These are phyloP conservation scores for Cercophora samala DNA, from an alignment of 495 filamentous ascomycete species.

Conservation along the genomic window DNA sequence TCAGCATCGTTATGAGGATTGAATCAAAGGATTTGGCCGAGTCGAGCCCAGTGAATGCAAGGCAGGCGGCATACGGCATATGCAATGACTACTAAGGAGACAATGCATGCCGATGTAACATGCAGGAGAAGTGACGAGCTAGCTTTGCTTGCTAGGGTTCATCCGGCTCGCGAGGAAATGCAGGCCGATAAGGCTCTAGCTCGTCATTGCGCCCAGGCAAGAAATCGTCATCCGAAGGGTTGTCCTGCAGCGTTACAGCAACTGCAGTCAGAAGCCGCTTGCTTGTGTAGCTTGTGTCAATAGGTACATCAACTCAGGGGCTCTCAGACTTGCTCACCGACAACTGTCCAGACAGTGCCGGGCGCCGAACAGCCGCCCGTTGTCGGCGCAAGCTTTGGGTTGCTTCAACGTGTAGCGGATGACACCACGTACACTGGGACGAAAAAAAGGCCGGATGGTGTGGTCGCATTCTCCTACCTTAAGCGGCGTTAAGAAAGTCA, in stretches of 20 bases:
- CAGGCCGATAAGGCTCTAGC: conserved; percentile 32
- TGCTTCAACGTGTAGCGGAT: neutral
- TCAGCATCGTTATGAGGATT: neutral
- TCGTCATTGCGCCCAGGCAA: conserved; percentile 19
- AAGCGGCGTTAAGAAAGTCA: neutral
- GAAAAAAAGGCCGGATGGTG: neutral
- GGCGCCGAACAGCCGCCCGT: neutral
- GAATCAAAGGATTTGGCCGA: neutral
- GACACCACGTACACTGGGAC: neutral
- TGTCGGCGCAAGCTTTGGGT: neutral
- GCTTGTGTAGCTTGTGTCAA: neutral
- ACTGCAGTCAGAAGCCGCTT: conserved; percentile 10
- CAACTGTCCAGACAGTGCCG: neutral
- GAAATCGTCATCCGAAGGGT: conserved; percentile 8
- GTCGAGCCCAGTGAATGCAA: neutral
- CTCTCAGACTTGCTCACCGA: neutral
- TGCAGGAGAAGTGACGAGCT: neutral
- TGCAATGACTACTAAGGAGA: neutral
- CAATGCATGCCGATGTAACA: neutral
- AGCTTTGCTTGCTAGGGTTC: neutral
- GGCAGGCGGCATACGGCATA: neutral
- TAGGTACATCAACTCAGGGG: too few species aligned
- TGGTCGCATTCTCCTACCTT: conserved; percentile 4
- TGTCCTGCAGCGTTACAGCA: conserved; percentile 2
- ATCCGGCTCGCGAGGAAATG: conserved; percentile 11